A percentile compares a stretch with the other conserved stretches of the same genome.
phyloP scores from a whole-genome alignment of 768 basidiomycete genomes.

The Termitomyces sp. region DNA sequence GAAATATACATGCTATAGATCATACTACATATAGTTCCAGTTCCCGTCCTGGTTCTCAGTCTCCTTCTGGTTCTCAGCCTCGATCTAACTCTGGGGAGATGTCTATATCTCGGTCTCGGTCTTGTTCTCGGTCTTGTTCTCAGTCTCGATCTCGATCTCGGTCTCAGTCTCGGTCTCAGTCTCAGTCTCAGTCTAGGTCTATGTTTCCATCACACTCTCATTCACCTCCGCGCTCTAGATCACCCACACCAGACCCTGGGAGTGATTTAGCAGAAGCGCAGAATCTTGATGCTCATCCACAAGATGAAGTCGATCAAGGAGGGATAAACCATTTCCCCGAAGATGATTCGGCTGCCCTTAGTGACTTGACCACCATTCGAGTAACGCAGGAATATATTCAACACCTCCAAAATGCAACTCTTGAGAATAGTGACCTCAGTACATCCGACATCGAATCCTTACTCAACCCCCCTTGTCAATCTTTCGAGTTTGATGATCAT shows the following conservation, averaged over 20 bases:
- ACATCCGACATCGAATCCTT: background rate
- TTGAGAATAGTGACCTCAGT: background rate
- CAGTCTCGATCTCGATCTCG: background rate
- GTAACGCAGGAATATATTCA: background rate
- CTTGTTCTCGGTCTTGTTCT: background rate
- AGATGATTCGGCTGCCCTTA: background rate
- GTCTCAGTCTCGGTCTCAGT: no score
- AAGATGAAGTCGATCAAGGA: background rate
- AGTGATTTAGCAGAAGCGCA: background rate
- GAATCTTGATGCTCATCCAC: background rate
- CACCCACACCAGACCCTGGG: background rate
- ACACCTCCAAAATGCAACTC: background rate
- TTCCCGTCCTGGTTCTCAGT: background rate
- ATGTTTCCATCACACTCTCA: background rate
- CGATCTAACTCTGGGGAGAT: no score
- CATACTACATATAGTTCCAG: no score
- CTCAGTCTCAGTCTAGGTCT: background rate
- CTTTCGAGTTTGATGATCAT: background rate
- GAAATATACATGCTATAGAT: background rate
- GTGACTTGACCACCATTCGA: background rate
- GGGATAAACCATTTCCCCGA: background rate
- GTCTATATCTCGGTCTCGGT: background rate
- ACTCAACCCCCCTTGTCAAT: background rate
- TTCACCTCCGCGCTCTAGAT: background rate
- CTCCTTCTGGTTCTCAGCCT: background rate